Evolutionary conservation across 257 asterid genomes (phyloP).

Genomic region (Fraxinus anomala): DNA sequence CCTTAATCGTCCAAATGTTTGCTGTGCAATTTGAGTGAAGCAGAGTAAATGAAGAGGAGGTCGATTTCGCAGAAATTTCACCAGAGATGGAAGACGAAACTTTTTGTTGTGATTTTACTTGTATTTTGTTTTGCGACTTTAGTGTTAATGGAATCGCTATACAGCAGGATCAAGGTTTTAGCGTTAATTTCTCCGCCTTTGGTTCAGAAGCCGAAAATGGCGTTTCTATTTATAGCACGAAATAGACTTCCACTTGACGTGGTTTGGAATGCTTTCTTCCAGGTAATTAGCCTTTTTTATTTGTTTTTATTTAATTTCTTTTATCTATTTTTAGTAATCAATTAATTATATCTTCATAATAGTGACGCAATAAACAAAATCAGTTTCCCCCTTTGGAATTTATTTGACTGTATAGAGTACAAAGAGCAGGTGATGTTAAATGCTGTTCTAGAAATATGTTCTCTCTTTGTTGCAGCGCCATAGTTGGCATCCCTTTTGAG

Average conservation of each 20-base stretch:
- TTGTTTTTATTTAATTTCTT: slow-evolving; percentile 4
- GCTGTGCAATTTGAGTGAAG: no score
- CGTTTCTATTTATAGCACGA: slow-evolving; percentile 83
- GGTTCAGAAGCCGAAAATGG: slow-evolving; percentile 67
- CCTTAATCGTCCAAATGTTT: no score
- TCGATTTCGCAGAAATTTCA: slow-evolving; percentile 57
- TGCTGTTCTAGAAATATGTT: slow-evolving; percentile 4
- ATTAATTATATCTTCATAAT: not conserved
- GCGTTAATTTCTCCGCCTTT: slow-evolving; percentile 45
- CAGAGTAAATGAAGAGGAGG: slow-evolving; percentile 40
- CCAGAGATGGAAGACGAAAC: slow-evolving; percentile 70
- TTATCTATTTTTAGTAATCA: slow-evolving; percentile 9
- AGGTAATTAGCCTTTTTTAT: slow-evolving; percentile 42
- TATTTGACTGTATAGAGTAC: slow-evolving; percentile 6
- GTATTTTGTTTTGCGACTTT: slow-evolving; percentile 57
- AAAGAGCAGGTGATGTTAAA: not conserved
- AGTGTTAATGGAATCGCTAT: slow-evolving; percentile 65
- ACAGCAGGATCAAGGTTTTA: slow-evolving; percentile 53
- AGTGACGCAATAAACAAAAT: slow-evolving; percentile 13
- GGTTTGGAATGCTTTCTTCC: slow-evolving; percentile 84
- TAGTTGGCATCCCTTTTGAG: not conserved
- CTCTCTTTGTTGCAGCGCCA: slow-evolving; percentile 8
- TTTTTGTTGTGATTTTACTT: slow-evolving; percentile 47
- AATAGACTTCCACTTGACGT: slow-evolving; percentile 82
- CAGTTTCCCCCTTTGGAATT: slow-evolving; percentile 24